Evolutionary conservation across 225 moss, liverwort and hornwort species (phyloP).

Genomic region (Polytrichum commune): DNA sequence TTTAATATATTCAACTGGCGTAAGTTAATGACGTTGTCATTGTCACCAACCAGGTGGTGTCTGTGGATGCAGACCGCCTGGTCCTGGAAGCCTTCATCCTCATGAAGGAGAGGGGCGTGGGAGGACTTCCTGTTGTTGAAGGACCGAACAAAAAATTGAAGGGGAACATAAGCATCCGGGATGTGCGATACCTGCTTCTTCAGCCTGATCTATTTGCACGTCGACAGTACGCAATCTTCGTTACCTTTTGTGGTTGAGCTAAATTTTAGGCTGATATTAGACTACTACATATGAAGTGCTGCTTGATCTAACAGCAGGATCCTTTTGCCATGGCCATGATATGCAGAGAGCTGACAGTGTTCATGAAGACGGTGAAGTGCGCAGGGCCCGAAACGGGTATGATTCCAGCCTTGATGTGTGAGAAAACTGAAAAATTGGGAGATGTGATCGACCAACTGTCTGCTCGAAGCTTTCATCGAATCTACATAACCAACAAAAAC

Average conservation of each 20-base stretch:
- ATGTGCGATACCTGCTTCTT: constrained; percentile 72
- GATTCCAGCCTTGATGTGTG: constrained; percentile 63
- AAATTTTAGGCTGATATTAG: background rate
- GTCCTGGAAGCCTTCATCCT: constrained; percentile 82
- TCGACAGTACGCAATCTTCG: constrained; percentile 49
- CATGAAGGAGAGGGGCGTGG: constrained; percentile 74
- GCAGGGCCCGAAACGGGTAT: constrained; percentile 25
- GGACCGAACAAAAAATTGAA: constrained; percentile 50
- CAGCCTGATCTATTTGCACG: constrained; percentile 74
- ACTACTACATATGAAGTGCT: no score
- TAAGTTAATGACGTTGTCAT: background rate
- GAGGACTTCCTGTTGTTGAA: constrained; percentile 87
- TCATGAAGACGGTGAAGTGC: constrained; percentile 64
- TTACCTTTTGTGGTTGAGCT: background rate
- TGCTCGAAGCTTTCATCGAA: constrained; percentile 51
- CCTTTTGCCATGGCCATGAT: background rate
- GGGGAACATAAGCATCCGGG: constrained; percentile 77
- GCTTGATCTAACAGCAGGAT: no score
- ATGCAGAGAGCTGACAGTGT: constrained; percentile 65
- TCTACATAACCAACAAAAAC: constrained; percentile 59
- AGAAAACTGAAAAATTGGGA: constrained; percentile 39
- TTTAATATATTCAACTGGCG: background rate
- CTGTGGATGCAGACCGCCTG: constrained; percentile 51
- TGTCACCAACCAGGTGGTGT: constrained; percentile 47
- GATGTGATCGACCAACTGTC: constrained; percentile 58